Percentiles rank a stretch among this genome's conserved stretches.
phyloP scores from a whole-genome alignment of 768 basidiomycete genomes.

The Trametes punicea region DNA sequence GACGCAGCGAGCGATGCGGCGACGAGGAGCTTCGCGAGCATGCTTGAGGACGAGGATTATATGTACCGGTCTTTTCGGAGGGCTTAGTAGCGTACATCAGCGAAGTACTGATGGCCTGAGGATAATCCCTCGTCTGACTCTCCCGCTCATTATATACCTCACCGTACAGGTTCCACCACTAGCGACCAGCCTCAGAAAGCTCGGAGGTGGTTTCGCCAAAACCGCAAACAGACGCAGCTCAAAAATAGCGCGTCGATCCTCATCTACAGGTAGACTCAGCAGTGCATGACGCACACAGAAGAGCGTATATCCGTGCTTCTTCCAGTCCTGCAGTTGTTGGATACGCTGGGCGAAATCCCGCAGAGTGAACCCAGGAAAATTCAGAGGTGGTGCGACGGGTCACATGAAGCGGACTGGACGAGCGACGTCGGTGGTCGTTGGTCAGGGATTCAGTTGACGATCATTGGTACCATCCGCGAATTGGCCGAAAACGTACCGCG shows the following conservation, averaged over 20 bases:
- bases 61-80: neutral
- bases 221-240: neutral
- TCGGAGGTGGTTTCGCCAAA: conserved; percentile 14
- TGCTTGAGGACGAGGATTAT: conserved; percentile 3
- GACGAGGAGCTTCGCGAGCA: conserved; percentile 33
- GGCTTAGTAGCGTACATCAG: neutral
- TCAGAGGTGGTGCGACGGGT: neutral
- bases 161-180: neutral
- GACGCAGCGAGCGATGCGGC: conserved; percentile 37
- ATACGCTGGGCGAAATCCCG: neutral
- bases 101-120: neutral
- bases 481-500: conserved; percentile 12
- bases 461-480: neutral
- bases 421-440: neutral
- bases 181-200: neutral
- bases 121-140: neutral
- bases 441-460: neutral
- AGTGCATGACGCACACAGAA: conserved; percentile 10
- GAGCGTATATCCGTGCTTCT: conserved; percentile 16
- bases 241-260: conserved; percentile 1
- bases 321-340: neutral
- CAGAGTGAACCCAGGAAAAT: neutral
- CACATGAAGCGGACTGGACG: neutral
- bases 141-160: neutral
- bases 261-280: neutral